These are phyloP conservation scores for Triticum turgidum DNA, from an alignment of 176 grass and related monocot species.

Conservation along the genomic window DNA sequence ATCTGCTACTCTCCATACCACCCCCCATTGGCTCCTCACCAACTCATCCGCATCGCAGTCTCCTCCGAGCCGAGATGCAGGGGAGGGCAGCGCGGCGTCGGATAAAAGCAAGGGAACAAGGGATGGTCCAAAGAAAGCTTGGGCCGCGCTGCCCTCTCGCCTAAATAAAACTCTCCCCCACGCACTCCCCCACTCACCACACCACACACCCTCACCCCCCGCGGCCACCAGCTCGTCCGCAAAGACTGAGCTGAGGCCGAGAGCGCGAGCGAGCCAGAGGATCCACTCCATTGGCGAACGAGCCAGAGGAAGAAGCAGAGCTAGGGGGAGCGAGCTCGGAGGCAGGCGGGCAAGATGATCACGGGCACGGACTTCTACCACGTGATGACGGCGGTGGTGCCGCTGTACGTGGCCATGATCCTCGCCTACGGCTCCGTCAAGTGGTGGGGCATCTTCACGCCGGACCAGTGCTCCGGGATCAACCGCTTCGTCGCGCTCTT, in stretches of 20 bases:
- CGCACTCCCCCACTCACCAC: slow-evolving; percentile 8
- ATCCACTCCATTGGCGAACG: not conserved
- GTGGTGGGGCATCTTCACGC: slow-evolving; percentile 98
- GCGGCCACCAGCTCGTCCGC: slow-evolving; percentile 14
- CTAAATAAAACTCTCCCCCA: slow-evolving; percentile 52
- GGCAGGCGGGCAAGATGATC: slow-evolving; percentile 53
- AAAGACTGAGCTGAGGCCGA: not conserved
- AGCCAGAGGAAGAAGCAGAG: not conserved
- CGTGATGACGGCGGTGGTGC: slow-evolving; percentile 99
- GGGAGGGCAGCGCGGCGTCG: not conserved
- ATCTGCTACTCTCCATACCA: not conserved
- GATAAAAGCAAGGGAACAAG: slow-evolving; percentile 38
- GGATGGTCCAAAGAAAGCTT: slow-evolving; percentile 52
- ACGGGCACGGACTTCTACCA: slow-evolving; percentile 82
- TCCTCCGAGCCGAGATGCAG: not conserved
- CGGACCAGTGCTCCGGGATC: slow-evolving; percentile 99
- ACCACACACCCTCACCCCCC: not conserved
- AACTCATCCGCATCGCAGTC: not conserved
- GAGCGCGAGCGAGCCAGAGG: not conserved
- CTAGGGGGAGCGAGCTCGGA: too few relatives aligned
- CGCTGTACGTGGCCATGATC: slow-evolving; percentile 99
- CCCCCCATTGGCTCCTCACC: not conserved
- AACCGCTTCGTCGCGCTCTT: slow-evolving; percentile 99
- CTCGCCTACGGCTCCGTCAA: slow-evolving; percentile 93
- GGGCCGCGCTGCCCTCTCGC: slow-evolving; percentile 44